Conservation (phyloP, 2,329 filamentous ascomycete species). For the Pestalotiopsis sp. region DNA sequence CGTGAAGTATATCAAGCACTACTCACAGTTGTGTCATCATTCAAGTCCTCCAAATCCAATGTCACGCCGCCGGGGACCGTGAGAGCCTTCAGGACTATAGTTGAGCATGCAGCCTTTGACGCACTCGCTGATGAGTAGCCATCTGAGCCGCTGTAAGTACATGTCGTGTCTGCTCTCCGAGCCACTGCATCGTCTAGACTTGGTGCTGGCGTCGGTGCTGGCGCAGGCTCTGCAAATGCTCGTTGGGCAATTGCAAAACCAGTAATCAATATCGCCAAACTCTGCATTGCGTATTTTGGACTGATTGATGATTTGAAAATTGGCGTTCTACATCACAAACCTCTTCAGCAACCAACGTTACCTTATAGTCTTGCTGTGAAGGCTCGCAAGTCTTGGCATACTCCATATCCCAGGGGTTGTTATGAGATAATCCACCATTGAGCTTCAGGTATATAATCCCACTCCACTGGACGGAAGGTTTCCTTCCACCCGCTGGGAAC, state of each 20-base stretch:
- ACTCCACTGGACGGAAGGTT: neutral
- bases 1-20: neutral
- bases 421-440: neutral
- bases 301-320: neutral
- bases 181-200: slow-evolving; percentile 4
- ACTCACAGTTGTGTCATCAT: slow-evolving; percentile 9
- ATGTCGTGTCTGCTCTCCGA: slow-evolving; percentile 5
- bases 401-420: neutral
- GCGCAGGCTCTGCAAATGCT: neutral
- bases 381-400: neutral
- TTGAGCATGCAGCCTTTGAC: slow-evolving; percentile 7
- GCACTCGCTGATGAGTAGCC: slow-evolving; percentile 2
- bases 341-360: neutral
- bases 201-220: slow-evolving; percentile 7
- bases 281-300: slow-evolving; percentile 2
- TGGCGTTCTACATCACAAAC: neutral
- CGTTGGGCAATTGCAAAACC: neutral
- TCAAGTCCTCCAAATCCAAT: slow-evolving; percentile 2
- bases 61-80: slow-evolving; percentile 5
- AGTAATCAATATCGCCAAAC: neutral
- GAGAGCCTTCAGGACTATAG: slow-evolving; percentile 4
- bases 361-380: neutral
- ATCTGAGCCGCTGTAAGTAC: slow-evolving; percentile 7
- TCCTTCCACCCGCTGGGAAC: neutral
- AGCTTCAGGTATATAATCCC: neutral